Base-by-base conservation (phyloP, 2,329 filamentous ascomycete species). In the Alternaria viburni region DNA sequence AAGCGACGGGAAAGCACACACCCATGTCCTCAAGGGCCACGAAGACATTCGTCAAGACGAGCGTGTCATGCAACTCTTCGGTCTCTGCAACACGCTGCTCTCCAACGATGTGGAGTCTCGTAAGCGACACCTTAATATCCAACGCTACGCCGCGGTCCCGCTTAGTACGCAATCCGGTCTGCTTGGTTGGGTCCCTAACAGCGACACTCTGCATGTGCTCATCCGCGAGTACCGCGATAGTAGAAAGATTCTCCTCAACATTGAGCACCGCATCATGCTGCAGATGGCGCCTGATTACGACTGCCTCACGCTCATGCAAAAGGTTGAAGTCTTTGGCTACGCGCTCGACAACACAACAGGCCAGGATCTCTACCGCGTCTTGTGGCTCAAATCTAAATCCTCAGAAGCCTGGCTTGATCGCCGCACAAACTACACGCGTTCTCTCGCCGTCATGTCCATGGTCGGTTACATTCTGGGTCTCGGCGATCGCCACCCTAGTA, bases 271-370 rank as follows among this genome's bases (percentile, higher is more conserved):
- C 46, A 99, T 99, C 79, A 99, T 99, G 96, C 85, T 99, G 60
- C 96, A 99, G 80, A 99, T 99, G 96, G 96, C 96, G 23, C 96
- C 96, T 0, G 96, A 99, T 78, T 99, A 98, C 76, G 96, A 99
- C 77, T 97, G 97, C 74, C 89, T 99, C 50, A 98, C 96, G 1
- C 87, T 99, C 36, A 98, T 99, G 96, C 96, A 99, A 79, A 99
- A 99, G 83, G 96, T 99, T 0, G 96, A 99, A 80, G 96, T 99
- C 11, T 99, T 99, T 77, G 95, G 96, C 30, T 99, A 99, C 79
- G 96, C 96, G 5, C 89, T 99, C 64, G 96, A 99, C 82, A 99
- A 99, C 79, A 99, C 96, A 1, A 99, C 96, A 1, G 96, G 96
- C 3, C 97, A 99, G 79, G 96, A 99, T 82, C 85, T 99, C 25